Conservation (phyloP, 192 early-diverging fungal species). For the Coemansia sp. region DNA sequence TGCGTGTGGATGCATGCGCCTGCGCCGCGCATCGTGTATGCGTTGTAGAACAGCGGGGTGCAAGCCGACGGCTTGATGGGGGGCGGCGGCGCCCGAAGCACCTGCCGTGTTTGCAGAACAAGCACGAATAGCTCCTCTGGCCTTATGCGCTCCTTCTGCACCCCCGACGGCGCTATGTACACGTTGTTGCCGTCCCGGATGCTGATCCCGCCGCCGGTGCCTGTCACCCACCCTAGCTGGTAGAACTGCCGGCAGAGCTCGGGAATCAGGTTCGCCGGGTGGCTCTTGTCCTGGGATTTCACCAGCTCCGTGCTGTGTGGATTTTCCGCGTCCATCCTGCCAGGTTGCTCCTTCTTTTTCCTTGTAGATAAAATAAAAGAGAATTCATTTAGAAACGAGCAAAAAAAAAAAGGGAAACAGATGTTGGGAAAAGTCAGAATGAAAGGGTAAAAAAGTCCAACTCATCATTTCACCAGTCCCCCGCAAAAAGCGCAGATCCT, state of each 20-base stretch:
- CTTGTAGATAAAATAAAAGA: not conserved
- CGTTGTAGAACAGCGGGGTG: conserved; percentile 93
- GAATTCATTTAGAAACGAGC: not conserved
- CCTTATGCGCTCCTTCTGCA: conserved; percentile 93
- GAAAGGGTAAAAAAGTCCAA: too few species aligned
- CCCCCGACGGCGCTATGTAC: conserved; percentile 91
- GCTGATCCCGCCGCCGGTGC: conserved; percentile 90
- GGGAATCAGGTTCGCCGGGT: conserved; percentile 88
- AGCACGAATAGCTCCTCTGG: conserved; percentile 88
- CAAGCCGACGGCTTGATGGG: conserved; percentile 86
- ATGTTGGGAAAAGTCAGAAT: too few species aligned
- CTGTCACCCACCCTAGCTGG: conserved; percentile 91
- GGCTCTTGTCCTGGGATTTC: conserved; percentile 59
- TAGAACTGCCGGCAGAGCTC: conserved; percentile 91
- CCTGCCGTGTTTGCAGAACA: conserved; percentile 54
- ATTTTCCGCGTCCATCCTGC: not conserved
- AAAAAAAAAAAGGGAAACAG: too few species aligned
- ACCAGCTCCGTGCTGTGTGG: conserved; percentile 46
- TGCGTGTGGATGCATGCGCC: conserved; percentile 96
- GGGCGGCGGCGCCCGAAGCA: conserved; percentile 70
- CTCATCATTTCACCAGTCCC: too few species aligned
- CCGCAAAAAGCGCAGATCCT: too few species aligned
- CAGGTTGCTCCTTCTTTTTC: not conserved
- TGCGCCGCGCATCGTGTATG: conserved; percentile 81
- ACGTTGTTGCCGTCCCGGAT: conserved; percentile 73